Evolutionary conservation across 371 early-diverging fungal genomes (phyloP), one percentile per base, ranked within the genome.

Genomic region (Mortierella sp.): DNA sequence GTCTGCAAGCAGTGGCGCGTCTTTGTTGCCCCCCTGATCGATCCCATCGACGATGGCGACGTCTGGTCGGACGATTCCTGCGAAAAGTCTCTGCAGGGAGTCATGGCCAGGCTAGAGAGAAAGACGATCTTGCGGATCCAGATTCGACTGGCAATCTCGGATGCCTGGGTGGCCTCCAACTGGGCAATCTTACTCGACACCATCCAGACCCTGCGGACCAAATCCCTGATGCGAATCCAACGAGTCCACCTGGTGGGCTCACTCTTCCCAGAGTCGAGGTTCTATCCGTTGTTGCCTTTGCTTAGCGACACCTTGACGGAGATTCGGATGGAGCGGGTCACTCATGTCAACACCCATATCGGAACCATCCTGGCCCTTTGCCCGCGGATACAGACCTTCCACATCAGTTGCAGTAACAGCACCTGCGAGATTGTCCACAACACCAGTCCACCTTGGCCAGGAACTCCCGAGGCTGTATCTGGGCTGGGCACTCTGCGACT

Each of bases 1-100:
- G 68, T 67, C 45, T 67, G 45, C 24, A 45, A 48, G 22, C 37
- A 45, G 7, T 67, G 68, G 68, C 61, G 61, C 22, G 61, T 34
- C 61, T 58, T 58, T 58, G 61, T 10, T 29, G 34, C 61, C 8
- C 34, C 61, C 19, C 37, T 58, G 61, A 58, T 58, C 61, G 61
- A 58, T 22, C 37, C 61, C 16, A 58, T 58, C 37, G 61, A 58
- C 9, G 34, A 58, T 19, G 37, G 31, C 61, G 61, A 58, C 61
- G 61, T 58, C 61, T 58, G 61, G 61, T 58, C 61, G 9, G 61
- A 58, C 16, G 61, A 58, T 19, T 9, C 34, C 6, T 22, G 34
- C 37, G 61, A 58, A 58, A 58, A 58, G 37, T 58, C 61, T 16
- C 61, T 58, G 9, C 61, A 58, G 31, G 61, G 61, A 16, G 61